A percentile compares a stretch with the other conserved stretches of the same genome.
phyloP scores from a whole-genome alignment of 2,329 filamentous ascomycete species.

The Paraphoma chrysanthemicola region DNA sequence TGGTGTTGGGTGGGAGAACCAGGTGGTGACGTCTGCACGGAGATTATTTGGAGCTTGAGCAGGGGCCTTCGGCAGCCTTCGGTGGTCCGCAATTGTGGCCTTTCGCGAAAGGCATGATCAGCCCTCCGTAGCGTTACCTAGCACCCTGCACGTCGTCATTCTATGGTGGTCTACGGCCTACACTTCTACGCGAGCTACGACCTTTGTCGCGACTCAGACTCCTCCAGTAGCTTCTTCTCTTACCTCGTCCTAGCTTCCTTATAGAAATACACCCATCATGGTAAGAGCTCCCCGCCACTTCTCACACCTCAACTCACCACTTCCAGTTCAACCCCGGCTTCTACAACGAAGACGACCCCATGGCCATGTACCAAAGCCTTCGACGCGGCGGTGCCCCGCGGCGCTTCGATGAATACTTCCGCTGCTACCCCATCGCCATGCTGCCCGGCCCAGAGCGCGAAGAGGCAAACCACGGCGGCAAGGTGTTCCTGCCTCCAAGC shows the following conservation, averaged over 20 bases:
- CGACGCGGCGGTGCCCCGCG: constrained; percentile 62
- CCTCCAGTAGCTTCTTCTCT: neutral
- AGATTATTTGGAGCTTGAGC: constrained; percentile 22
- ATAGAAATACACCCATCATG: constrained; percentile 29
- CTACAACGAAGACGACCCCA: constrained; percentile 61
- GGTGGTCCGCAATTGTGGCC: neutral
- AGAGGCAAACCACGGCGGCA: constrained; percentile 93
- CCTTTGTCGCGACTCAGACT: neutral
- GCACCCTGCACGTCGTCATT: constrained; percentile 18
- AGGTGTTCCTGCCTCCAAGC: constrained; percentile 96
- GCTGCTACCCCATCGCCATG: constrained; percentile 96
- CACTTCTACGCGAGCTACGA: neutral
- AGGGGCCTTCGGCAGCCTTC: constrained; percentile 15
- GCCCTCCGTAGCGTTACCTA: constrained; percentile 24
- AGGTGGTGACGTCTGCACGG: constrained; percentile 19
- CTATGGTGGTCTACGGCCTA: neutral
- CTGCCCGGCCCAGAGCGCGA: constrained; percentile 87
- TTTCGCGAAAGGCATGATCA: constrained; percentile 15
- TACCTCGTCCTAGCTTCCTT: neutral
- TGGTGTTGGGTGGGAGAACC: neutral
- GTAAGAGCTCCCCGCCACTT: constrained; percentile 35
- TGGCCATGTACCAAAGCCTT: constrained; percentile 63
- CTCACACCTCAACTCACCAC: constrained; percentile 22
- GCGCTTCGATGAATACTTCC: constrained; percentile 98
- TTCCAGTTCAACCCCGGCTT: constrained; percentile 53